These are phyloP conservation scores for Xanthoconium stramineum DNA, from an alignment of 768 basidiomycete genomes.

Conservation along the genomic window DNA sequence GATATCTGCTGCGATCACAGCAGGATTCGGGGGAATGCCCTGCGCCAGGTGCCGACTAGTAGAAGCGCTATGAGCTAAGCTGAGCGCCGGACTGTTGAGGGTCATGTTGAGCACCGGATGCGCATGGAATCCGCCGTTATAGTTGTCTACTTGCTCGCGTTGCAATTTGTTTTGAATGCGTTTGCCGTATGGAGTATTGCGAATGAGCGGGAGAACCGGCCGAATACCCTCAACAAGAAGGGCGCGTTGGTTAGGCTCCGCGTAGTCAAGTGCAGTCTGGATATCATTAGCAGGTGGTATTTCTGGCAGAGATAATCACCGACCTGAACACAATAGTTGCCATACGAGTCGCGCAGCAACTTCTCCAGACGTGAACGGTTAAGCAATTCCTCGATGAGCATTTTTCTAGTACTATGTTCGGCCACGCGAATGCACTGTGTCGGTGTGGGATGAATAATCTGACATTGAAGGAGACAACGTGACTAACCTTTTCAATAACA, in stretches of 20 bases:
- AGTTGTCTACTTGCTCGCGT: conserved; percentile 82
- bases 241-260: conserved; percentile 89
- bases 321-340: conserved; percentile 93
- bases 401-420: conserved; percentile 90
- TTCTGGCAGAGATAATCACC: conserved; percentile 18
- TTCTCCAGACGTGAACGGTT: conserved; percentile 96
- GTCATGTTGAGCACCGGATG: conserved; percentile 59
- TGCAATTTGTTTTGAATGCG: conserved; percentile 98
- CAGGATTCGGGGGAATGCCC: conserved; percentile 39
- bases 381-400: conserved; percentile 91
- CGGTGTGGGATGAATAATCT: not conserved
- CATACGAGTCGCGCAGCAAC: conserved; percentile 92
- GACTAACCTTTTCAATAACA: conserved; percentile 87
- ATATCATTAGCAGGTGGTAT: conserved; percentile 13
- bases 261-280: conserved; percentile 96
- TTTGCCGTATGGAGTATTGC: conserved; percentile 99
- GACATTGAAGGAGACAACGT: not conserved
- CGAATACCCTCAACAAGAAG: conserved; percentile 96
- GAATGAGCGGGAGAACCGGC: conserved; percentile 96
- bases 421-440: conserved; percentile 83
- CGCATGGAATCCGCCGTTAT: conserved; percentile 52
- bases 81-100: conserved; percentile 56
- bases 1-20: conserved; percentile 54
- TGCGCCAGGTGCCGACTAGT: conserved; percentile 57
- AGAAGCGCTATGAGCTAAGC: conserved; percentile 37